Conservation (phyloP, 2,329 filamentous ascomycete genomes). For the Akanthomyces muscarius region DNA sequence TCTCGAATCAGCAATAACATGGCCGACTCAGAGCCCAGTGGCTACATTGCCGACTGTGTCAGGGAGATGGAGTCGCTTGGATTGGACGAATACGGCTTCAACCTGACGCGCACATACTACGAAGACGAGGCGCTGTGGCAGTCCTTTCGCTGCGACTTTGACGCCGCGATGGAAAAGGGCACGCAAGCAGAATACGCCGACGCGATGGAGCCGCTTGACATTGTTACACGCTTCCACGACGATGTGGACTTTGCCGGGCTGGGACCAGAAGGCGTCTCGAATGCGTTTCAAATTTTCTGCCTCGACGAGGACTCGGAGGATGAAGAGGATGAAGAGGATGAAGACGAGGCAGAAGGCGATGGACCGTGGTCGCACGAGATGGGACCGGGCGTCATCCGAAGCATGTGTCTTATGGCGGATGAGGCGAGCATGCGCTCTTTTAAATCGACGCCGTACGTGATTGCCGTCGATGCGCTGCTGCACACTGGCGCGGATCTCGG, state of each 20-base stretch:
- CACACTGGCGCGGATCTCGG: slow-evolving; percentile 1
- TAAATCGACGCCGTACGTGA: neutral
- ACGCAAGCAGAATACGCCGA: neutral
- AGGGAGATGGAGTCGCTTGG: neutral
- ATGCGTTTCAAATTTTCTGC: slow-evolving; percentile 3
- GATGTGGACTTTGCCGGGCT: neutral
- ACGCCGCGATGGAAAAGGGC: neutral
- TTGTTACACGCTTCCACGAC: neutral
- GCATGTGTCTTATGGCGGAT: slow-evolving; percentile 3
- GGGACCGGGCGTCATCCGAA: slow-evolving; percentile 3
- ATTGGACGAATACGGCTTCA: slow-evolving; percentile 6
- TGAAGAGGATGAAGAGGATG: neutral
- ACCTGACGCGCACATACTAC: neutral
- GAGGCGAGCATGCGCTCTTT: neutral
- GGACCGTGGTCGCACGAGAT: neutral
- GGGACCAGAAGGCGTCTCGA: neutral
- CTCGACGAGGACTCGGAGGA: too few relatives aligned
- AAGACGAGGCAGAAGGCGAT: neutral
- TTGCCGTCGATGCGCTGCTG: slow-evolving; percentile 12
- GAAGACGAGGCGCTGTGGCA: slow-evolving; percentile 1
- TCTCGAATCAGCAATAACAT: neutral
- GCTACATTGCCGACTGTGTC: neutral
- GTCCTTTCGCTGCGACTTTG: neutral
- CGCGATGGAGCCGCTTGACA: neutral
- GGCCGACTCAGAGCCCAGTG: neutral